phyloP scores from a whole-genome alignment of 1,139 yeast genomes.

The Pichia sp. region DNA sequence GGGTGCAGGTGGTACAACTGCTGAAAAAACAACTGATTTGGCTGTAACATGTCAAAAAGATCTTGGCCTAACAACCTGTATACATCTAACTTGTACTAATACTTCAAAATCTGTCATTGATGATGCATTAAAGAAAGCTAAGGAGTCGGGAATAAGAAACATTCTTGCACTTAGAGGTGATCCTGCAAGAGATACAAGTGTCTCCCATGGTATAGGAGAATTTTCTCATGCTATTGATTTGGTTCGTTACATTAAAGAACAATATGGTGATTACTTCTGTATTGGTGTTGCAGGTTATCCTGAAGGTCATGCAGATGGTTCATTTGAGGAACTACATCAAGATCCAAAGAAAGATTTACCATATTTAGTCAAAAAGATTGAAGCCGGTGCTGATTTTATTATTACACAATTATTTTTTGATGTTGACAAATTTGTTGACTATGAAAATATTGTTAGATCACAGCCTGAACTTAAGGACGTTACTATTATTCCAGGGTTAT shows the following conservation, averaged over 20 bases:
- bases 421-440: slow-evolving; percentile 47
- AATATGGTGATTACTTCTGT: slow-evolving; percentile 41
- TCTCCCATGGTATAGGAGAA: slow-evolving; percentile 95
- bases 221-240: slow-evolving; percentile 78
- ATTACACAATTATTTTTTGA: slow-evolving; percentile 84
- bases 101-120: slow-evolving; percentile 75
- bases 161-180: slow-evolving; percentile 93
- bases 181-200: slow-evolving; percentile 88
- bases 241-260: slow-evolving; percentile 62
- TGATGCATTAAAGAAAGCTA: slow-evolving; percentile 69
- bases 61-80: slow-evolving; percentile 76
- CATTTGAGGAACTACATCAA: slow-evolving; percentile 51
- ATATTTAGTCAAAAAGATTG: slow-evolving; percentile 71
- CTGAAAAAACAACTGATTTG: slow-evolving; percentile 76
- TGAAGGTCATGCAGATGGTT: slow-evolving; percentile 80
- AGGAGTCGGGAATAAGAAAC: slow-evolving; percentile 69
- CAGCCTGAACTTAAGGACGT: slow-evolving; percentile 33
- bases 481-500: slow-evolving; percentile 80
- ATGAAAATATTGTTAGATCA: slow-evolving; percentile 35
- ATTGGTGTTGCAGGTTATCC: slow-evolving; percentile 75
- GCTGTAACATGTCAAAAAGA: slow-evolving; percentile 74
- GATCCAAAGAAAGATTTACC: slow-evolving; percentile 62
- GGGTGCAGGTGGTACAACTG: slow-evolving; percentile 98
- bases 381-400: slow-evolving; percentile 92
- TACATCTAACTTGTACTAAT: slow-evolving; percentile 94